Evolutionary conservation across 352 stramenopile genomes (phyloP).

Genomic region (Peronospora destructor): DNA sequence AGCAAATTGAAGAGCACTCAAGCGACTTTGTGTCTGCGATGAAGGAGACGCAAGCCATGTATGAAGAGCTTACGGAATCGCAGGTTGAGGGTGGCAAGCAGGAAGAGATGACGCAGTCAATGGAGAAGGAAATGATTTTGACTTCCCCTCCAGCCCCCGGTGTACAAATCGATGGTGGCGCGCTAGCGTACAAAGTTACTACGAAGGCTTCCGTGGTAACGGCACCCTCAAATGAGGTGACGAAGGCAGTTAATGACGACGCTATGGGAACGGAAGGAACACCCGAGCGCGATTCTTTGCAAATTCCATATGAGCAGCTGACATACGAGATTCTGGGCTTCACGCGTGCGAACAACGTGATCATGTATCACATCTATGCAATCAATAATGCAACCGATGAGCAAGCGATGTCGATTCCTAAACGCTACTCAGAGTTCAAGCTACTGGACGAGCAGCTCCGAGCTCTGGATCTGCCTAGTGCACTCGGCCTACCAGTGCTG

Average conservation of each 20-base stretch:
- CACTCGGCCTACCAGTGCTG: conserved; percentile 27
- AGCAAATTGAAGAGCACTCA: conserved; percentile 14
- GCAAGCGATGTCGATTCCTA: conserved; percentile 21
- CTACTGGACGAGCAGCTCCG: conserved; percentile 40
- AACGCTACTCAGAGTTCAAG: conserved; percentile 56
- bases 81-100: conserved; percentile 5
- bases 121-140: conserved; percentile 14
- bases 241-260: conserved; percentile 17
- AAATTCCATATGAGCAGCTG: conserved; percentile 8
- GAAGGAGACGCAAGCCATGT: conserved; percentile 11
- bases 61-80: conserved; percentile 14
- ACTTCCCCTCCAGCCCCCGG: conserved; percentile 12
- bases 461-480: conserved; percentile 24
- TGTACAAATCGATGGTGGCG: conserved; percentile 11
- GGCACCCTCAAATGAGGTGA: conserved; percentile 9
- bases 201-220: conserved; percentile 21
- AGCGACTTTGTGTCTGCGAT: conserved; percentile 13
- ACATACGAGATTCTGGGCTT: conserved; percentile 42
- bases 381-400: conserved; percentile 21
- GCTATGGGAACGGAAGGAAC: conserved; percentile 5
- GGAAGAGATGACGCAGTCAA: conserved; percentile 4
- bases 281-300: conserved; percentile 15
- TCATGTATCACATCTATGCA: conserved; percentile 51
- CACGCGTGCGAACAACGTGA: conserved; percentile 37
- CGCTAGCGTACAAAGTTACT: conserved; percentile 18